These are phyloP conservation scores for Xylariaceae sp. DNA, from an alignment of 2,329 filamentous ascomycete genomes.

Conservation along the genomic window DNA sequence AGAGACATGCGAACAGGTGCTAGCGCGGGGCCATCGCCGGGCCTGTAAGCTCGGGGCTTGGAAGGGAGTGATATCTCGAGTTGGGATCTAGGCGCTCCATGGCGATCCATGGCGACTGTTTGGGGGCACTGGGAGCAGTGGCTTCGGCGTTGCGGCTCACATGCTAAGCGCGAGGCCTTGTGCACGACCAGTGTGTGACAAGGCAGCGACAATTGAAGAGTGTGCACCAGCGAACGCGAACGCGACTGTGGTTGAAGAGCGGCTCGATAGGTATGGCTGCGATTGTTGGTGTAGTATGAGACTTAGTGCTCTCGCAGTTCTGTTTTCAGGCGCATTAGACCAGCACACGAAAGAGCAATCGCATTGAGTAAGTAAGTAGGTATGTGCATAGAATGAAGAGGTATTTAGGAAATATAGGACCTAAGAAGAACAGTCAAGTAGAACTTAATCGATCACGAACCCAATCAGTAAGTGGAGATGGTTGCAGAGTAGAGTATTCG, in stretches of 20 bases:
- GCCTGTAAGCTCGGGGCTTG: conserved; percentile 47
- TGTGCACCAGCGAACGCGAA: no score
- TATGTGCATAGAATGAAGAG: no score
- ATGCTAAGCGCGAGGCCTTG: not conserved
- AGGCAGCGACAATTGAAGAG: not conserved
- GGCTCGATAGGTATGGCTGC: no score
- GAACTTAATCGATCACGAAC: no score
- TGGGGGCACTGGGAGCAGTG: not conserved
- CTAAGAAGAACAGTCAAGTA: no score
- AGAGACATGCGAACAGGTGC: conserved; percentile 56
- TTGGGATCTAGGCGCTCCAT: conserved; percentile 8
- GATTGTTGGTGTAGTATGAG: no score
- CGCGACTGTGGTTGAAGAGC: no score
- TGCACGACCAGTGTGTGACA: not conserved
- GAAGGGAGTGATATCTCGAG: conserved; percentile 44
- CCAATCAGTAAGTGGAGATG: no score
- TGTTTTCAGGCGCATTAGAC: conserved; percentile 13
- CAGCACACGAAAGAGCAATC: no score
- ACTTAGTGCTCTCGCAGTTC: conserved; percentile 6
- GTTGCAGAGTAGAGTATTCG: no score
- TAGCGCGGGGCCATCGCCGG: conserved; percentile 55
- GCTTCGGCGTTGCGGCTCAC: conserved; percentile 3
- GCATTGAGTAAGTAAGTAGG: no score
- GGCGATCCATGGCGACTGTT: conserved; percentile 27
- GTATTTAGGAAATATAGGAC: no score